These are phyloP conservation scores for Suillus hirtellus DNA, from an alignment of 768 basidiomycete genomes.

Conservation along the genomic window DNA sequence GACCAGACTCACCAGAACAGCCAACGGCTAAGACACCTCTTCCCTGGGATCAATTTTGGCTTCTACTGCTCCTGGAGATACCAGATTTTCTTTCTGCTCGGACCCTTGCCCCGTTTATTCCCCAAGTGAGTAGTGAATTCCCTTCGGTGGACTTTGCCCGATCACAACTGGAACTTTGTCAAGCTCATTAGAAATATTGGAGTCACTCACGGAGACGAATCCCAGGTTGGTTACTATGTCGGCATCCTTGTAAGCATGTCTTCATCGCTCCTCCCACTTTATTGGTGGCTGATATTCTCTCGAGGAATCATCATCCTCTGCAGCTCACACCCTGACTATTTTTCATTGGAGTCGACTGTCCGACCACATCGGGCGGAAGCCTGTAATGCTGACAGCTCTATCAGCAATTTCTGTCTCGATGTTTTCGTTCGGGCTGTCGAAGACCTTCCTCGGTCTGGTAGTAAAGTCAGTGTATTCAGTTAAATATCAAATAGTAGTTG, in stretches of 20 bases:
- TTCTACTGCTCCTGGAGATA: conserved; percentile 68
- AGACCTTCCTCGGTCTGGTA: conserved; percentile 43
- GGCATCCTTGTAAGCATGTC: conserved; percentile 42
- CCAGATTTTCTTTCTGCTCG: conserved; percentile 73
- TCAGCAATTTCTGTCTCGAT: conserved; percentile 45
- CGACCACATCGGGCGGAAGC: conserved; percentile 49
- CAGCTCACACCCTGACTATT: conserved; percentile 47
- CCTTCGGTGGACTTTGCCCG: neutral
- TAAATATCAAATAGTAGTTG: neutral
- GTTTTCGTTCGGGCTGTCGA: conserved; percentile 49
- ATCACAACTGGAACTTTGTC: neutral
- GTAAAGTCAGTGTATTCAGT: conserved; percentile 32
- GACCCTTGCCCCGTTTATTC: conserved; percentile 74
- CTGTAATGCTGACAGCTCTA: conserved; percentile 46
- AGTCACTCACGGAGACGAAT: conserved; percentile 45
- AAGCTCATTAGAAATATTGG: conserved; percentile 31
- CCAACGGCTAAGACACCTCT: conserved; percentile 47
- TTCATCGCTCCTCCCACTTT: conserved; percentile 31
- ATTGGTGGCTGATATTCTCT: conserved; percentile 1
- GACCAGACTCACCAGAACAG: conserved; percentile 10
- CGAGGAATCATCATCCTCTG: conserved; percentile 49
- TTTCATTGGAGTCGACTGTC: conserved; percentile 52
- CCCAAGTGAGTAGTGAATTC: conserved; percentile 41
- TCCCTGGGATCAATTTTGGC: conserved; percentile 67
- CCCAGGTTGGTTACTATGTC: conserved; percentile 47